A percentile compares a stretch with the other conserved stretches of the same genome.
Conservation (phyloP, 2,329 filamentous ascomycete genomes). For the Aspergillus sp. region DNA sequence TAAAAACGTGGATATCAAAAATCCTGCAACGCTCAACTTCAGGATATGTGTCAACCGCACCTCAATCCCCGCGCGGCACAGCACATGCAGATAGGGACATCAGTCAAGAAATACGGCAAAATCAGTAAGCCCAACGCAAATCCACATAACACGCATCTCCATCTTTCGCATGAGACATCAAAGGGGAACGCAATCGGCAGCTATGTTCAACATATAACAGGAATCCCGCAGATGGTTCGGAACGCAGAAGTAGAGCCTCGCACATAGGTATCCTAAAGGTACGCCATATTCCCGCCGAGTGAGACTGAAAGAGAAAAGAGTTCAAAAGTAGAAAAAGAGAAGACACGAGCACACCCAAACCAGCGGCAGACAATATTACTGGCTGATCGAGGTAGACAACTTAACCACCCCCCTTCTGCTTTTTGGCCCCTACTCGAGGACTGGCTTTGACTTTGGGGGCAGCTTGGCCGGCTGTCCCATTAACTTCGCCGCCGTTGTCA, state of each 20-base stretch:
- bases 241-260: conserved; percentile 22
- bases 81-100: conserved; percentile 9
- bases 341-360: neutral
- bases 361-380: conserved; percentile 12
- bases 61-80: neutral
- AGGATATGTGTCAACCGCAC: conserved; percentile 6
- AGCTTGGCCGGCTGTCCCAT: conserved; percentile 43
- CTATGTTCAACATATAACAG: conserved; percentile 27
- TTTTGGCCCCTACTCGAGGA: conserved; percentile 49
- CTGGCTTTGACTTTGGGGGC: conserved; percentile 50
- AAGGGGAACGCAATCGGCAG: conserved; percentile 19
- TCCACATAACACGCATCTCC: neutral
- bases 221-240: conserved; percentile 15
- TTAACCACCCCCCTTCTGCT: conserved; percentile 48
- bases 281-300: conserved; percentile 33
- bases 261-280: conserved; percentile 31
- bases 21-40: conserved; percentile 10
- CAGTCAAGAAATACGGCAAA: conserved; percentile 13
- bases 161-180: conserved; percentile 8
- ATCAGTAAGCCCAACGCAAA: conserved; percentile 3
- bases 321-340: conserved; percentile 8
- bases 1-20: conserved; percentile 39
- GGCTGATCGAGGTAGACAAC: neutral
- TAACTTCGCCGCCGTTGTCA: conserved; percentile 53
- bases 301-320: conserved; percentile 21